phyloP scores from a whole-genome alignment of 2,329 filamentous ascomycete species.

The Diplodia sapinea region DNA sequence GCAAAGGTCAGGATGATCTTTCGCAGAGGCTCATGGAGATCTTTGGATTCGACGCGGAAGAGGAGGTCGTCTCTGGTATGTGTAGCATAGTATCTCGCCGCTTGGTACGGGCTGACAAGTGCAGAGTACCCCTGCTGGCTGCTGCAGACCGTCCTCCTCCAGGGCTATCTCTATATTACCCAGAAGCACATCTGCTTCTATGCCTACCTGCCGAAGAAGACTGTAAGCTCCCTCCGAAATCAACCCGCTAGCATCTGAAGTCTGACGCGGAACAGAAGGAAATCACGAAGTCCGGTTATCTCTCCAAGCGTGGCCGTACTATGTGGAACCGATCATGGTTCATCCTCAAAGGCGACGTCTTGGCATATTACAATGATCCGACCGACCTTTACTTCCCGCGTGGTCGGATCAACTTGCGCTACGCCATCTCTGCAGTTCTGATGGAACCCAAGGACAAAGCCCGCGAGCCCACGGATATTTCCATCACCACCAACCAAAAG shows the following conservation, averaged over 20 bases:
- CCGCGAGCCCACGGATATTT: conserved; percentile 77
- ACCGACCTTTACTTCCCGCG: conserved; percentile 89
- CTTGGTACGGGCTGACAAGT: conserved; percentile 32
- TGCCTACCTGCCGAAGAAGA: conserved; percentile 93
- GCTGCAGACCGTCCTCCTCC: conserved; percentile 85
- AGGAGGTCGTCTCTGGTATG: conserved; percentile 80
- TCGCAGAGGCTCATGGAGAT: conserved; percentile 73
- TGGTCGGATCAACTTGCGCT: conserved; percentile 89
- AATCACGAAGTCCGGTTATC: conserved; percentile 83
- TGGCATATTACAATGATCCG: conserved; percentile 86
- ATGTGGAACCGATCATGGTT: conserved; percentile 96
- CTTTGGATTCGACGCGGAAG: conserved; percentile 72
- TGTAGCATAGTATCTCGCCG: neutral
- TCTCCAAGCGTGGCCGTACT: conserved; percentile 85
- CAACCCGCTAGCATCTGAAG: too few relatives aligned
- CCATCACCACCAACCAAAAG: conserved; percentile 79
- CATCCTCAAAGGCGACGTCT: conserved; percentile 84
- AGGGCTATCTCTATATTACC: conserved; percentile 96
- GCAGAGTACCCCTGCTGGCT: conserved; percentile 92
- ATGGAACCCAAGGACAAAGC: conserved; percentile 69
- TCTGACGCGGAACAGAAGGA: conserved; percentile 41
- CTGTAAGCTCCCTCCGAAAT: conserved; percentile 60
- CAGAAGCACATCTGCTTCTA: conserved; percentile 95
- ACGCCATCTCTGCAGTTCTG: conserved; percentile 84
- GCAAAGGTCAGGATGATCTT: conserved; percentile 48